Evolutionary conservation across 495 filamentous ascomycete genomes (phyloP).

Genomic region (Neurospora sp.): DNA sequence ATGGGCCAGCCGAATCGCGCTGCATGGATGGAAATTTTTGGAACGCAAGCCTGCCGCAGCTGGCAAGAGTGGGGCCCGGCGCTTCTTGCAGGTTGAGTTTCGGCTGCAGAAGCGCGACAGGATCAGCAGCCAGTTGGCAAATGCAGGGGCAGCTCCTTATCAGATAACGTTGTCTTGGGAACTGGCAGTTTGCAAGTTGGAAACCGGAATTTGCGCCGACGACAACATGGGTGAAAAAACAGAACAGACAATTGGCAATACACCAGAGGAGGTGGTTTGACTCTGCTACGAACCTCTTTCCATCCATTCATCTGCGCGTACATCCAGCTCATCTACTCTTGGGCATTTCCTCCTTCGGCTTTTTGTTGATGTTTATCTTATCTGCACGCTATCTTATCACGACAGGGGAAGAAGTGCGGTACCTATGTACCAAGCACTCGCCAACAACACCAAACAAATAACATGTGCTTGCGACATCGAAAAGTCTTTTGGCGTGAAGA

Average conservation of each 20-base stretch:
- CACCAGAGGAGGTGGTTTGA: too few species aligned
- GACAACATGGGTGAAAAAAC: not conserved
- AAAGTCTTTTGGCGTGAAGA: not conserved
- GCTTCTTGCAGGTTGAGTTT: not conserved
- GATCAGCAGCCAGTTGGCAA: not conserved
- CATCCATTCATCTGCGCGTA: not conserved
- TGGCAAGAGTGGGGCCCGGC: constrained; percentile 3
- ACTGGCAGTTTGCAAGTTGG: not conserved
- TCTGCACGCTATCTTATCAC: not conserved
- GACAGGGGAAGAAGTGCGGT: not conserved
- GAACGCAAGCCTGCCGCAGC: constrained; percentile 7
- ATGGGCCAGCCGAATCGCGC: not conserved
- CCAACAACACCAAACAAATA: not conserved
- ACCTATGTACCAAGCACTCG: not conserved
- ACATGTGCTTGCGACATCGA: not conserved
- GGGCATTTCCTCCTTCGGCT: not conserved
- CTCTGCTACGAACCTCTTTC: not conserved
- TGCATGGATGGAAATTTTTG: constrained; percentile 12
- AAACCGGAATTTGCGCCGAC: not conserved
- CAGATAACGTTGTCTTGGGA: not conserved
- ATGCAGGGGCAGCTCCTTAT: not conserved
- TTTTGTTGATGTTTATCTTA: not conserved
- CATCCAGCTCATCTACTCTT: not conserved
- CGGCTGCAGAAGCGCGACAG: not conserved
- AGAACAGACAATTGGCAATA: not conserved